These are phyloP conservation scores for Sclerotinia minor DNA, from an alignment of 2,329 filamentous ascomycete genomes.

Conservation along the genomic window DNA sequence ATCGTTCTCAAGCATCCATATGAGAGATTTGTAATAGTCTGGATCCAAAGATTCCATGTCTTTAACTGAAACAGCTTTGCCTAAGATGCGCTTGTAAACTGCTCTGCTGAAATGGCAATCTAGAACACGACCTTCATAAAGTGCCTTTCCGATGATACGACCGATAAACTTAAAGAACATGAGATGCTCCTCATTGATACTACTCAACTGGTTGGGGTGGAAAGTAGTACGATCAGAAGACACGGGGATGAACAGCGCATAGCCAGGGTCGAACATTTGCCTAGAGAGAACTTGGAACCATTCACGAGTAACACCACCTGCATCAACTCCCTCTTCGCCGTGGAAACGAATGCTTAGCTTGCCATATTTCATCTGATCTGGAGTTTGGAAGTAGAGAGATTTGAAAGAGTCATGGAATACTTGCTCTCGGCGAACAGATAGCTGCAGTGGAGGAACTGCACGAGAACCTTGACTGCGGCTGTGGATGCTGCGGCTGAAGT, in stretches of 20 bases:
- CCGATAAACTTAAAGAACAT: constrained; percentile 99
- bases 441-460: constrained; percentile 71
- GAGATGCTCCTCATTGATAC: constrained; percentile 91
- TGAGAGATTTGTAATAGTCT: constrained; percentile 97
- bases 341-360: constrained; percentile 98
- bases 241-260: constrained; percentile 92
- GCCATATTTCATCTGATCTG: constrained; percentile 98
- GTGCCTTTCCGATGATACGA: constrained; percentile 94
- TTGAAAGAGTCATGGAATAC: constrained; percentile 99
- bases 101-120: constrained; percentile 99
- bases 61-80: constrained; percentile 93
- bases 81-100: constrained; percentile 96
- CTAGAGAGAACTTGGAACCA: constrained; percentile 98
- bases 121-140: constrained; percentile 92
- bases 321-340: constrained; percentile 95
- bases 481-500: constrained; percentile 94
- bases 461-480: constrained; percentile 68
- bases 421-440: constrained; percentile 87
- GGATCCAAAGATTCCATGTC: constrained; percentile 99
- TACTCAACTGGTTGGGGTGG: constrained; percentile 93
- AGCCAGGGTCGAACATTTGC: constrained; percentile 99
- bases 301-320: constrained; percentile 93
- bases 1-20: constrained; percentile 98
- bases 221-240: constrained; percentile 97
- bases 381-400: constrained; percentile 94